phyloP scores from a whole-genome alignment of 2,329 filamentous ascomycete genomes.

The Grosmannia huntii region DNA sequence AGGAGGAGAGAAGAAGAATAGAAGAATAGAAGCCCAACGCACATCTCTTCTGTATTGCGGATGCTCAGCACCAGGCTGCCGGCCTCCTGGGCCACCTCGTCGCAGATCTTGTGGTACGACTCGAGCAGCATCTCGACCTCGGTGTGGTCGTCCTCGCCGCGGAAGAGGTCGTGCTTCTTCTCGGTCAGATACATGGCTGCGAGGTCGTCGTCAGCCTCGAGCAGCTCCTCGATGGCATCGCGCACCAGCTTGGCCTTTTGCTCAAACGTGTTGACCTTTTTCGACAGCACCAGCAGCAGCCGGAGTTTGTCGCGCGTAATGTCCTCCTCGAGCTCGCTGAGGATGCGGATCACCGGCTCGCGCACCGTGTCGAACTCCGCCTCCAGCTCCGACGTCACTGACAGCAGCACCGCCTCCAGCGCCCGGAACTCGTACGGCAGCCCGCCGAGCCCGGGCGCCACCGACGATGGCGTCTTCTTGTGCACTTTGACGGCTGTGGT shows the following conservation, averaged over 20 bases:
- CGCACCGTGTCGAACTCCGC: constrained; percentile 89
- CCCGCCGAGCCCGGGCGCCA: constrained; percentile 23
- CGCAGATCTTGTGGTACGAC: constrained; percentile 93
- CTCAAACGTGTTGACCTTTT: constrained; percentile 92
- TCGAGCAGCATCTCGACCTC: constrained; percentile 96
- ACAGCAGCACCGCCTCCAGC: constrained; percentile 87
- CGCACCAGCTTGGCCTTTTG: constrained; percentile 90
- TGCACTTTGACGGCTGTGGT: neutral
- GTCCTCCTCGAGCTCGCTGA: constrained; percentile 87
- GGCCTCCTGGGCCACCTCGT: constrained; percentile 93
- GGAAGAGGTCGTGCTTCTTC: constrained; percentile 58
- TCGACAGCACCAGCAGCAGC: constrained; percentile 82
- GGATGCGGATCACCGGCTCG: constrained; percentile 78
- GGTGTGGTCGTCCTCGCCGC: constrained; percentile 77
- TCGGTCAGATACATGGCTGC: constrained; percentile 93
- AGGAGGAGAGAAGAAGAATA: neutral
- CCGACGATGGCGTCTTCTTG: constrained; percentile 11
- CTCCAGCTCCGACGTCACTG: constrained; percentile 82
- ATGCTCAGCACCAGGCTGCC: constrained; percentile 90
- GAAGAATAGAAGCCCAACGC: constrained; percentile 27
- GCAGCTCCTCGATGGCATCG: constrained; percentile 85
- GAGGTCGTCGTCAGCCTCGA: constrained; percentile 93
- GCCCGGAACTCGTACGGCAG: constrained; percentile 94
- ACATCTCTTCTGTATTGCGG: constrained; percentile 97
- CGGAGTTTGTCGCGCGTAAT: constrained; percentile 91